Evolutionary conservation across 2,329 filamentous ascomycete genomes (phyloP).

Genomic region (Aspergillus costaricaensis): DNA sequence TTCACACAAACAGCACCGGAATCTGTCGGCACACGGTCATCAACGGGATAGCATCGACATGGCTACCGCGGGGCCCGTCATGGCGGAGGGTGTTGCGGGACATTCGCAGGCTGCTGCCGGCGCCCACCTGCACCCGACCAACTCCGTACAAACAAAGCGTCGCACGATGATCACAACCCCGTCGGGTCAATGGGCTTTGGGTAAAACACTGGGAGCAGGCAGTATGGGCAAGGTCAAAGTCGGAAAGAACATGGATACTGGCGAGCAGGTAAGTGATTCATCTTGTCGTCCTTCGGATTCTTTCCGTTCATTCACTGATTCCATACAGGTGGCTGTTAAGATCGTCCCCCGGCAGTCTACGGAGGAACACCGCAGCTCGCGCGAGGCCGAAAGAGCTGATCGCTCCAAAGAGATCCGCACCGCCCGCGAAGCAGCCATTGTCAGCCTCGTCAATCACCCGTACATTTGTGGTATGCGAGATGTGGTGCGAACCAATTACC

Average conservation of each 20-base stretch:
- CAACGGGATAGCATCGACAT: conserved; percentile 49
- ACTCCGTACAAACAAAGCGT: conserved; percentile 50
- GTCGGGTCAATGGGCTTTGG: conserved; percentile 90
- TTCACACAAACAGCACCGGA: conserved; percentile 45
- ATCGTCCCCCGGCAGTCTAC: conserved; percentile 90
- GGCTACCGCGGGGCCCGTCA: conserved; percentile 51
- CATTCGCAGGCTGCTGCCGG: conserved; percentile 50
- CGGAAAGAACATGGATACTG: conserved; percentile 83
- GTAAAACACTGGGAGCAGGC: conserved; percentile 94
- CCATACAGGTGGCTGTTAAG: conserved; percentile 82
- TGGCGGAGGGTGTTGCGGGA: conserved; percentile 56
- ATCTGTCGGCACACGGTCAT: conserved; percentile 43
- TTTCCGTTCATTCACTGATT: background rate
- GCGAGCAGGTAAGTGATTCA: conserved; percentile 72
- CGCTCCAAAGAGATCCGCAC: conserved; percentile 96
- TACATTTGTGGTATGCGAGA: conserved; percentile 96
- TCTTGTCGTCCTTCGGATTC: background rate
- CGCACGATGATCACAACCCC: conserved; percentile 85
- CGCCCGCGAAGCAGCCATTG: conserved; percentile 92
- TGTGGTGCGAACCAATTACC: conserved; percentile 91
- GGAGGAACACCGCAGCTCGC: conserved; percentile 73
- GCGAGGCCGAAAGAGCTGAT: conserved; percentile 83
- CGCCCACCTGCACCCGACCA: conserved; percentile 33
- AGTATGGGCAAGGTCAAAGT: conserved; percentile 99
- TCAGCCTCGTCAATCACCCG: conserved; percentile 88